phyloP scores from a whole-genome alignment of 768 basidiomycete species.

The Mycena sanguinolenta region DNA sequence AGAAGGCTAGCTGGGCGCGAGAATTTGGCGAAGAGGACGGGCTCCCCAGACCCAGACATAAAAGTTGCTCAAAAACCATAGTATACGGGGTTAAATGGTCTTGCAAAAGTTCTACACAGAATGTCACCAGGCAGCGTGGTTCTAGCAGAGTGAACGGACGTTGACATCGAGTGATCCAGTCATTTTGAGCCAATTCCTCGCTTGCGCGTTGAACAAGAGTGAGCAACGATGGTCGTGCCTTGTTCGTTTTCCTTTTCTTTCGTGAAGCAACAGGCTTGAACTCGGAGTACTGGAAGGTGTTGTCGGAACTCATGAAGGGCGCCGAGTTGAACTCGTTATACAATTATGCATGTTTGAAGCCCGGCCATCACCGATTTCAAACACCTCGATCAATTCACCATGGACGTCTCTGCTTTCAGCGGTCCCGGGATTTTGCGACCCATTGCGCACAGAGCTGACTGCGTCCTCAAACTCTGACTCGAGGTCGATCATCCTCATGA shows the following conservation, averaged over 20 bases:
- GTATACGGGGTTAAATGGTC: slow-evolving; percentile 46
- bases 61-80: slow-evolving; percentile 51
- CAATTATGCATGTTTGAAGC: no score
- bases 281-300: slow-evolving; percentile 58
- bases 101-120: slow-evolving; percentile 51
- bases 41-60: slow-evolving; percentile 84
- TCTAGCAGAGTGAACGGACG: slow-evolving; percentile 56
- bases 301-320: slow-evolving; percentile 3
- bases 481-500: no score
- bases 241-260: slow-evolving; percentile 66
- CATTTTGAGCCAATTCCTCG: slow-evolving; percentile 61
- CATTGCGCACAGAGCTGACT: no score
- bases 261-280: slow-evolving; percentile 66
- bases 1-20: slow-evolving; percentile 77
- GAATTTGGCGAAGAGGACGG: slow-evolving; percentile 73
- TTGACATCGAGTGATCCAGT: slow-evolving; percentile 69
- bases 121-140: neutral
- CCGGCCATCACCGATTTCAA: no score
- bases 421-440: no score
- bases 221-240: slow-evolving; percentile 51
- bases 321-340: no score
- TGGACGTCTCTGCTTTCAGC: no score
- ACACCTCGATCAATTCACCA: no score
- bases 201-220: slow-evolving; percentile 57
- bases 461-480: no score